These are phyloP conservation scores for Larix kaempferi DNA, from an alignment of 75 land plant species.

Conservation along the genomic window DNA sequence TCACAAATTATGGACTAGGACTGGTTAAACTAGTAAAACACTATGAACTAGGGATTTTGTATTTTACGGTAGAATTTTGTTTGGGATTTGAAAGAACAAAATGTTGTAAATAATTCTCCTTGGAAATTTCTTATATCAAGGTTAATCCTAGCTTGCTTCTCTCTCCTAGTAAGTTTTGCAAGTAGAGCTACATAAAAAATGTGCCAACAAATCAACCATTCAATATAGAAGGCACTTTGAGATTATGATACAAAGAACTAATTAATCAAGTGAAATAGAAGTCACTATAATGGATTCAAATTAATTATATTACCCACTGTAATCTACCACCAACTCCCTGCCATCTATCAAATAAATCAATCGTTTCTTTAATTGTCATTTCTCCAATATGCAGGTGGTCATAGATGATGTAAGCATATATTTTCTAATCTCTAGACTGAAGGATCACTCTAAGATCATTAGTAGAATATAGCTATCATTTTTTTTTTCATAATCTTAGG, in stretches of 20 bases:
- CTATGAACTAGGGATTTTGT: no score
- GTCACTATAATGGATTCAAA: neutral
- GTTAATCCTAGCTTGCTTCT: constrained; percentile 51
- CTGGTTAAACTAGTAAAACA: no score
- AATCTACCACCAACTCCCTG: constrained; percentile 60
- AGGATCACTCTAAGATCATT: no score
- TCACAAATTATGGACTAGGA: no score
- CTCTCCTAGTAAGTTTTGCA: constrained; percentile 43
- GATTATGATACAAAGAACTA: neutral
- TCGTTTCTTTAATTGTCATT: constrained; percentile 73
- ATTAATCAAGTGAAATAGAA: neutral
- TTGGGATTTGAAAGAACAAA: no score
- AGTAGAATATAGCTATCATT: no score
- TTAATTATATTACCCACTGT: constrained; percentile 27
- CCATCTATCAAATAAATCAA: constrained; percentile 71
- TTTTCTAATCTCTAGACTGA: no score
- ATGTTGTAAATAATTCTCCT: no score
- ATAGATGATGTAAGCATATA: constrained; percentile 32
- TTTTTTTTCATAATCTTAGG: no score
- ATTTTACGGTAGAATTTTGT: no score
- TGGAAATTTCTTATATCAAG: no score
- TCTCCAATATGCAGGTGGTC: constrained; percentile 68
- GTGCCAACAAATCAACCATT: neutral
- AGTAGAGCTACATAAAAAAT: constrained; percentile 34
- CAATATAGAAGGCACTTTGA: neutral